Conservation (phyloP, 106 monocot genomes). For the Allium sativum region DNA sequence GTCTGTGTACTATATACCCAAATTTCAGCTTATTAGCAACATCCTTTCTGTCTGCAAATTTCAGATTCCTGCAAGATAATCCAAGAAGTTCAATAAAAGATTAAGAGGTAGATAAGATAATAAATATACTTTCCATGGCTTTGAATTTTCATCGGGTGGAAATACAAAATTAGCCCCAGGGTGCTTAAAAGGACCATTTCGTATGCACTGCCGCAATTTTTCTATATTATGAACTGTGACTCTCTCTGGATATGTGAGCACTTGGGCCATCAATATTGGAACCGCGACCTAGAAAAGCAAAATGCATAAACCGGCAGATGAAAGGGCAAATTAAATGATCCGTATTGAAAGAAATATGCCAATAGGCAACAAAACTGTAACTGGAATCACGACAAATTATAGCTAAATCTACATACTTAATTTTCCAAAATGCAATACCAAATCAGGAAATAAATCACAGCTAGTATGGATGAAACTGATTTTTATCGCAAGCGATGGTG, state of each 20-base stretch:
- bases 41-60: conserved; percentile 57
- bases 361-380: too few species aligned
- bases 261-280: conserved; percentile 77
- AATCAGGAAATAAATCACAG: too few species aligned
- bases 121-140: too few species aligned
- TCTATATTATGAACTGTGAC: conserved; percentile 87
- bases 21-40: conserved; percentile 75
- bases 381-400: too few species aligned
- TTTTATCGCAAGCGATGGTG: too few species aligned
- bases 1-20: conserved; percentile 80
- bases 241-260: conserved; percentile 87
- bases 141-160: conserved; percentile 32
- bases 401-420: too few species aligned
- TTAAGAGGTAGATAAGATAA: too few species aligned
- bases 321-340: background rate
- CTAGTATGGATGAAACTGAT: too few species aligned
- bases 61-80: conserved; percentile 54
- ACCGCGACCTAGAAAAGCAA: conserved; percentile 58
- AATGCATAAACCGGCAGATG: background rate
- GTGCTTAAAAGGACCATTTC: conserved; percentile 82
- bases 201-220: conserved; percentile 73
- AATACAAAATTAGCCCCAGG: conserved; percentile 86
- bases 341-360: background rate
- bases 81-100: background rate
- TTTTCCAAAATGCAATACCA: too few species aligned